Conservation (phyloP, 768 basidiomycete species). For the Agaricus subrufescens region DNA sequence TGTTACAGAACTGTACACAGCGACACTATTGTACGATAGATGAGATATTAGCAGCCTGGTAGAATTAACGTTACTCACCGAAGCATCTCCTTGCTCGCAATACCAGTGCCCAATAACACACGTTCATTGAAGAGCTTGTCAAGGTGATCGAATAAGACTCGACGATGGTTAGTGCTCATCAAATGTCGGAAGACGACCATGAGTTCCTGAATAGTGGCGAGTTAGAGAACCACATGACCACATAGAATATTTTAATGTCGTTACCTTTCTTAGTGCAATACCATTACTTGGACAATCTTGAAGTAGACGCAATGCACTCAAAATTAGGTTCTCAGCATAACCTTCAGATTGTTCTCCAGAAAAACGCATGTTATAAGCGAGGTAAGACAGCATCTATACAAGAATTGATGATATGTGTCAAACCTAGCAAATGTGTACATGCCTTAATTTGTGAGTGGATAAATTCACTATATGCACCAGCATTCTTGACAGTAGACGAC, state of each 20-base stretch:
- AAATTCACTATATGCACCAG: constrained; percentile 73
- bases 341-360: constrained; percentile 55
- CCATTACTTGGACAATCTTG: constrained; percentile 91
- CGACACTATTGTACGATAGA: constrained; percentile 41
- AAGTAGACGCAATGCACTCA: constrained; percentile 78
- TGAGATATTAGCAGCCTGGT: constrained; percentile 9
- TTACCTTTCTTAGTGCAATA: constrained; percentile 75
- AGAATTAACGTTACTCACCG: constrained; percentile 39
- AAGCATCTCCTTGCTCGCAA: constrained; percentile 82
- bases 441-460: constrained; percentile 91
- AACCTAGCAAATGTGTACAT: constrained; percentile 13
- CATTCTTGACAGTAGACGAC: constrained; percentile 69
- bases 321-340: constrained; percentile 77
- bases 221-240: neutral
- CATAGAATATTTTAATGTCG: neutral
- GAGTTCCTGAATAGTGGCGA: constrained; percentile 56
- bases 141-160: constrained; percentile 74
- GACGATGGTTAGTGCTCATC: constrained; percentile 70
- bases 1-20: constrained; percentile 83
- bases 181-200: constrained; percentile 92
- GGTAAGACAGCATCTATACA: constrained; percentile 79
- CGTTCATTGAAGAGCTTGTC: constrained; percentile 90
- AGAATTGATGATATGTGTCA: neutral
- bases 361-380: constrained; percentile 82
- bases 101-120: constrained; percentile 79